Evolutionary conservation across 2,329 filamentous ascomycete genomes (phyloP).

Genomic region (Ambrosiella xylebori): DNA sequence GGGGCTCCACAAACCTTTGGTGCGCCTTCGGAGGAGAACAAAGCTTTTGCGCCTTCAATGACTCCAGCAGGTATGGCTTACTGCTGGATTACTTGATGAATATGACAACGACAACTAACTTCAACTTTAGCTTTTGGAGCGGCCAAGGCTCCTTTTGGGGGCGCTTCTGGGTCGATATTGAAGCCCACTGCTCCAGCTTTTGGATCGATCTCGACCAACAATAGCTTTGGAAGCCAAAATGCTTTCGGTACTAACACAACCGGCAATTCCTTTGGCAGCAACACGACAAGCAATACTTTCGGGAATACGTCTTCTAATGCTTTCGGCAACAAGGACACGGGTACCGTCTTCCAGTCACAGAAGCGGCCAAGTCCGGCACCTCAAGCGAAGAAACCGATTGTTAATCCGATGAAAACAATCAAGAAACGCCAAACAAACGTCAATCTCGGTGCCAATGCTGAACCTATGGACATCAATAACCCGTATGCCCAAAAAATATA

Average conservation of each 20-base stretch:
- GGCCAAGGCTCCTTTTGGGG: background rate
- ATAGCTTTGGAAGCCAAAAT: background rate
- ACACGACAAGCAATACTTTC: background rate
- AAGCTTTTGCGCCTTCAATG: background rate
- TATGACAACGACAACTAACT: background rate
- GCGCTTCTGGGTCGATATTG: too few relatives aligned
- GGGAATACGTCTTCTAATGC: too few relatives aligned
- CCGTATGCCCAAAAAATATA: conserved; percentile 34
- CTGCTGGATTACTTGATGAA: background rate
- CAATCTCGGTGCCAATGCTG: conserved; percentile 6
- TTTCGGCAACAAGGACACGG: too few relatives aligned
- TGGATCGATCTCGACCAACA: background rate
- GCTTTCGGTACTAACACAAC: background rate
- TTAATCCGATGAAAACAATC: background rate
- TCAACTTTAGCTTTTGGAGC: background rate
- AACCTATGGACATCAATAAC: conserved; percentile 18
- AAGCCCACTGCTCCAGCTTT: background rate
- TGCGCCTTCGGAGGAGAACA: conserved; percentile 2
- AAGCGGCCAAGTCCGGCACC: background rate
- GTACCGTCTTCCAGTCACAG: too few relatives aligned
- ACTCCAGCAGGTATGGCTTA: conserved; percentile 4
- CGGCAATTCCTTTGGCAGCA: background rate
- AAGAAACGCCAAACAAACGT: background rate
- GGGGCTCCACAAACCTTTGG: background rate
- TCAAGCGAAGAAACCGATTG: background rate